Base-by-base conservation (phyloP, 768 basidiomycete species). In the Suillus tomentosus region DNA sequence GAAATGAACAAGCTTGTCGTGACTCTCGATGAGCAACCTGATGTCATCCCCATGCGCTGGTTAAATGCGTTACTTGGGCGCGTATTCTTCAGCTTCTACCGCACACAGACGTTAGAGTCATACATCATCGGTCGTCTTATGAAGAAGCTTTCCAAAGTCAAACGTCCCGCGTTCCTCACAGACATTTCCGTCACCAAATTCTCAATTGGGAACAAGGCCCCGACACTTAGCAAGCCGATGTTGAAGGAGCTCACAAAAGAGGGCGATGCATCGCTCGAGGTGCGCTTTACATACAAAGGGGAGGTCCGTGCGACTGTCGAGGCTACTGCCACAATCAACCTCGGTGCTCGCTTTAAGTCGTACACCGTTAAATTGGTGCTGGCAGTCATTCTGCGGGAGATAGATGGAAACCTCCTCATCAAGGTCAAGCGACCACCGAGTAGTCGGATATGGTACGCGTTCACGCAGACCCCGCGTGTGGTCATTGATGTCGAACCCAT, bases 31-130 rank as follows among this genome's bases (percentile, higher is more conserved):
- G 87, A 90, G 68, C 93, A 95, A 72, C 92, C 97, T 3, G 96
- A 99, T 74, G 91, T 95, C 66, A 95, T 98, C 64, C 96, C 95
- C 3, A 94, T 95, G 86, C 90, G 96, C 5, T 99, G 97, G 97
- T 79, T 98, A 56, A 99, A 99, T 72, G 97, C 95, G 0, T 79
- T 99, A 62, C 78, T 99, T 65, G 97, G 96, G 3, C 89, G 97
- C 22, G 72, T 98, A 14, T 98, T 98, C 81, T 93, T 96, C 79
- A 90, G 90, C 68, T 87, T 92, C 72, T 96, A 97, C 78, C 87
- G 87, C 62, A 99, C 96, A 1, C 84, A 89, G 60, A 79, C 78
- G 36, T 80, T 98, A 62, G 96, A 99, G 73, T 80, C 87, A 31
- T 90, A 88, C 72, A 94, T 99, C 77, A 91, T 96, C 67, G 83